Conservation (phyloP, 225 moss, liverwort and hornwort genomes). For the Rhytidiadelphus loreus region DNA sequence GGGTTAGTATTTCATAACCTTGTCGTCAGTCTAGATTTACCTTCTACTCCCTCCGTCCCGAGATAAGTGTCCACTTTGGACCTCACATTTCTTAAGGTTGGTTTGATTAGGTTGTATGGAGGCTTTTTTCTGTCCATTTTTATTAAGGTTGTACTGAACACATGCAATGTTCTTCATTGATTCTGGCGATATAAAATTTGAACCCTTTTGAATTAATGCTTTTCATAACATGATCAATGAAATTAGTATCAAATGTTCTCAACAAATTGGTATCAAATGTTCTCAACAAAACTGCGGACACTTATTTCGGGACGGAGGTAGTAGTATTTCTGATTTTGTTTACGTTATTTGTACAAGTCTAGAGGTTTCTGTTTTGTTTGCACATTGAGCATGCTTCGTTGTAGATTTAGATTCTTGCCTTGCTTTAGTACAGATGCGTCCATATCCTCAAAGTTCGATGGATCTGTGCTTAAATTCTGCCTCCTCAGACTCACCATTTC, state of each 20-base stretch:
- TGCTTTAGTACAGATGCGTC: neutral
- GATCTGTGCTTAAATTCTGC: neutral
- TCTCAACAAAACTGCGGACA: neutral
- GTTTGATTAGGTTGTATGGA: neutral
- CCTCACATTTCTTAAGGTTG: neutral
- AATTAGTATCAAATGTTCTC: neutral
- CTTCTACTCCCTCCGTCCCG: neutral
- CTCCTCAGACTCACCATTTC: neutral
- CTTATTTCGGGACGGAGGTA: neutral
- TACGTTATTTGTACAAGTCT: neutral
- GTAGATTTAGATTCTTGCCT: neutral
- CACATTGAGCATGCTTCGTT: neutral
- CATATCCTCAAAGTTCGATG: neutral
- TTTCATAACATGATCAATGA: neutral
- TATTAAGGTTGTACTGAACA: neutral
- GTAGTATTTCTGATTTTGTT: neutral
- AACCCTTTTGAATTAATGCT: neutral
- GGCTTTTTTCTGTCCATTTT: neutral
- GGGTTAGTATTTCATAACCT: conserved; percentile 23
- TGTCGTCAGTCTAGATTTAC: neutral
- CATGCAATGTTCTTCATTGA: neutral
- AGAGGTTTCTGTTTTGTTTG: neutral
- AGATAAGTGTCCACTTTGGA: neutral
- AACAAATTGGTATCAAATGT: neutral
- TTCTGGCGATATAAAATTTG: neutral